Evolutionary conservation across 257 asterid species (phyloP), one percentile per base, ranked within the genome.

Genomic region (Solanum ossicruentum): DNA sequence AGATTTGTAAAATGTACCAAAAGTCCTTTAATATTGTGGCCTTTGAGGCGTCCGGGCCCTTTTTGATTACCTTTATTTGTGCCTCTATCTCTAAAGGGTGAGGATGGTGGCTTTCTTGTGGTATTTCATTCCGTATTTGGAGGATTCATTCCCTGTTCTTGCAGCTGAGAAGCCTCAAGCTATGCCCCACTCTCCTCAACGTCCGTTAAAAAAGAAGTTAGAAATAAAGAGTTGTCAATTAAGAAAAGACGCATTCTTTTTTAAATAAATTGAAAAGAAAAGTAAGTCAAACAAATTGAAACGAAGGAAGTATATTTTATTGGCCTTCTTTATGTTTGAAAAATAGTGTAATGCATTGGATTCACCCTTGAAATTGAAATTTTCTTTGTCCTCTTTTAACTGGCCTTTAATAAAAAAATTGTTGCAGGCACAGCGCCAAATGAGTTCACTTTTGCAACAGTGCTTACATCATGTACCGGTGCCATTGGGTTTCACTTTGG

Each of bases 361-460:
- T 49, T 75, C 60, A 49, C 21, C 75, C 75, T 32, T 67, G 21
- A 67, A 67, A 36, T 69, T 9, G 51, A 36, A 67, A 69, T 69
- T 32, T 43, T 23, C 12, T 67, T 67, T 36, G 26, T 69, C 82
- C 61, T 75, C 82, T 36, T 21, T 75, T 49, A 60, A 75, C 15
- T 75, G 7, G 61, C 49, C 36, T 5, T 10, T 75, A 49, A 49
- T 39, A 12, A 21, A 0, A 23, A 23, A 49, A 23, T 47, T 26
- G 83, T 47, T 90, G 83, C 95, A 95, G 98, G 96, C 81, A 90
- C 88, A n/a, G 78, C 73, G 54, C 97, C 98, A 13, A 96, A 94
- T 52, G 98, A 92, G 90, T 93, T 89, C 92, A 96, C 98, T 63
- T 94, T 92, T 73, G 86, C 98, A 26, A 93, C 98, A n/a, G 90